Percentiles rank a stretch among this genome's conserved stretches.
Conservation (phyloP, 495 filamentous ascomycete genomes). For the Evernia prunastri region DNA sequence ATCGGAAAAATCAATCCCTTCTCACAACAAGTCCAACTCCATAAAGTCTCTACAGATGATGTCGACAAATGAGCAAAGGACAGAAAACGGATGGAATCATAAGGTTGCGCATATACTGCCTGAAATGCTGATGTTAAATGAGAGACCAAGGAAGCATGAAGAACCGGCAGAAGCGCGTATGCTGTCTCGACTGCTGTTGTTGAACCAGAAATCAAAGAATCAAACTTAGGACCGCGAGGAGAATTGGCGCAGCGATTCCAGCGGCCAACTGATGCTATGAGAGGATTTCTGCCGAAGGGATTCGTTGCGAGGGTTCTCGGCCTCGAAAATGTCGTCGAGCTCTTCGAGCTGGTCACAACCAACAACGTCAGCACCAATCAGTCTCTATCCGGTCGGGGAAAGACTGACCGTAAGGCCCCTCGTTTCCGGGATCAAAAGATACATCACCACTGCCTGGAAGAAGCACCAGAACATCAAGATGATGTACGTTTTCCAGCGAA, state of each 20-base stretch:
- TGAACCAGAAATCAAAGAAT: too few species aligned
- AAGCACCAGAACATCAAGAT: conserved; percentile 57
- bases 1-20: too few species aligned
- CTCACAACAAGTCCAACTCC: too few species aligned
- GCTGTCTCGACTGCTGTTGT: too few species aligned
- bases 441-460: conserved; percentile 49
- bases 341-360: neutral
- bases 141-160: too few species aligned
- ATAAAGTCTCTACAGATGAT: too few species aligned
- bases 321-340: neutral
- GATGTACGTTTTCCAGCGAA: conserved; percentile 55
- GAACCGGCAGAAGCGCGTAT: too few species aligned
- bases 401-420: conserved; percentile 24
- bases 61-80: too few species aligned
- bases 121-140: too few species aligned
- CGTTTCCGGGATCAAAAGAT: conserved; percentile 64
- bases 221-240: too few species aligned
- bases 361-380: neutral
- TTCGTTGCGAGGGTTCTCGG: neutral
- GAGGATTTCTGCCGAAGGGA: neutral
- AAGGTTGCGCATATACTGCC: too few species aligned
- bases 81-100: too few species aligned
- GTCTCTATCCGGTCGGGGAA: neutral
- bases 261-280: neutral
- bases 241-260: neutral